A percentile compares a stretch with the other conserved stretches of the same genome.
Evolutionary conservation across 139 green algal genomes (phyloP).

Genomic region (Ettlia oleoabundans): DNA sequence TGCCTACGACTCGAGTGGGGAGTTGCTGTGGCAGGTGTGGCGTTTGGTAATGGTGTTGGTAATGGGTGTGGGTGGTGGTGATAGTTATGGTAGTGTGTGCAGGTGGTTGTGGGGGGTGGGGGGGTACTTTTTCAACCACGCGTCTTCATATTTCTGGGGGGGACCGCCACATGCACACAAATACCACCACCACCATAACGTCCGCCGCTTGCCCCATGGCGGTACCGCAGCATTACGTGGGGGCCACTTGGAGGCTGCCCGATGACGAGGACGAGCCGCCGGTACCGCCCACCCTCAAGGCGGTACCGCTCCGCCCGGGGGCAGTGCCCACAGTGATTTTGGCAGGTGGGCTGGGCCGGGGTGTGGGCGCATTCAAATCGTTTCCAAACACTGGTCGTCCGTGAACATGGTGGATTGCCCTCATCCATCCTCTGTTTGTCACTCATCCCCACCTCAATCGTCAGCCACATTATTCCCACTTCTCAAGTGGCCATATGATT

Average conservation of each 20-base stretch:
- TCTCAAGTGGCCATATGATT: too few relatives aligned
- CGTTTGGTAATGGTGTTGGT: background rate
- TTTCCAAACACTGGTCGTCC: too few relatives aligned
- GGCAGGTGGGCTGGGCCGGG: constrained; percentile 60
- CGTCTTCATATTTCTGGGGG: too few relatives aligned
- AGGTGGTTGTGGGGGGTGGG: too few relatives aligned
- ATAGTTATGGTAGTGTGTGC: too few relatives aligned
- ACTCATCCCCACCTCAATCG: too few relatives aligned
- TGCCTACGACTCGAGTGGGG: constrained; percentile 61
- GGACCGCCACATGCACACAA: background rate
- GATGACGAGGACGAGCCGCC: constrained; percentile 21
- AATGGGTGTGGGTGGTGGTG: too few relatives aligned
- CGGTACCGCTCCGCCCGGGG: constrained; percentile 69
- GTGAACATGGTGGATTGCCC: too few relatives aligned
- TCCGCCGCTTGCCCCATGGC: background rate
- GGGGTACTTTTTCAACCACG: too few relatives aligned
- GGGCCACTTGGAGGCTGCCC: background rate
- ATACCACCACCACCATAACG: background rate
- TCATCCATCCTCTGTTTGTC: too few relatives aligned
- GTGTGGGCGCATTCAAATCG: too few relatives aligned
- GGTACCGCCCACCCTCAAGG: constrained; percentile 68
- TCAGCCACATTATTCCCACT: too few relatives aligned
- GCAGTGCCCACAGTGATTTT: constrained; percentile 68
- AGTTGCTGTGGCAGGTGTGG: constrained; percentile 68
- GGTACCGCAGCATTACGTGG: constrained; percentile 17